Evolutionary conservation across 441 rosid genomes (phyloP), one percentile per base, ranked within the genome.

Genomic region (Caryocar brasiliense): DNA sequence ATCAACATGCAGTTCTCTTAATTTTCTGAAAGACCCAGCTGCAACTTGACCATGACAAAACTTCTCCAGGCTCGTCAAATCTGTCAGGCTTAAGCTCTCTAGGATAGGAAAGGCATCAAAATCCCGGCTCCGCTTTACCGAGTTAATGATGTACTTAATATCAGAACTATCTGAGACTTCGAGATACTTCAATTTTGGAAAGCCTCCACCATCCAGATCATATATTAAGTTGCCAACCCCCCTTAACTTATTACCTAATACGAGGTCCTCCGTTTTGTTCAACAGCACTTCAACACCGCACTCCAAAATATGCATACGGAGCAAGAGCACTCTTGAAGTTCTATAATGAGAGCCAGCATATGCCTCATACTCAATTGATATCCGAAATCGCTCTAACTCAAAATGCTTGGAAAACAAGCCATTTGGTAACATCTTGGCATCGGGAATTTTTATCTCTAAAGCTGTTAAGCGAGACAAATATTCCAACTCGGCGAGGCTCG

Each of bases 151-250:
- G 18, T 21, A 27, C 10, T 39, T 33, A 14, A 65, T 34, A 2
- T 40, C 56, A 3, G 0, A 3, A 21, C 47, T 12, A 13, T 52
- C 47, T 23, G 52, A 56, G 12, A 58, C 5, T 5, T n/a, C 41
- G 12, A 66, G 58, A 39, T 43, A 30, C 40, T 59, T 59, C 58
- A 54, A 14, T 0, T 15, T 20, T 12, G 26, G 55, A 32, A 62
- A 62, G 5, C 50, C 67, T 54, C 27, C 40, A 6, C 0, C 2
- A 3, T 64, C 49, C 3, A 57, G 24, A 5, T 56, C 53, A 18
- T 8, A 11, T 3, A 56, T 9, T 6, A 64, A 30, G 38, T n/a
- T 56, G 18, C 13, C 18, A 4, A 52, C 12, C 5, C 30, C 40
- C 7, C 13, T 12, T 7, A 63, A 3, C n/a, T n/a, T n/a, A 1